Percentiles rank a stretch among this genome's conserved stretches.
These are phyloP conservation scores for Nakazawaea holstii DNA, from an alignment of 805 yeast genomes.

Conservation along the genomic window DNA sequence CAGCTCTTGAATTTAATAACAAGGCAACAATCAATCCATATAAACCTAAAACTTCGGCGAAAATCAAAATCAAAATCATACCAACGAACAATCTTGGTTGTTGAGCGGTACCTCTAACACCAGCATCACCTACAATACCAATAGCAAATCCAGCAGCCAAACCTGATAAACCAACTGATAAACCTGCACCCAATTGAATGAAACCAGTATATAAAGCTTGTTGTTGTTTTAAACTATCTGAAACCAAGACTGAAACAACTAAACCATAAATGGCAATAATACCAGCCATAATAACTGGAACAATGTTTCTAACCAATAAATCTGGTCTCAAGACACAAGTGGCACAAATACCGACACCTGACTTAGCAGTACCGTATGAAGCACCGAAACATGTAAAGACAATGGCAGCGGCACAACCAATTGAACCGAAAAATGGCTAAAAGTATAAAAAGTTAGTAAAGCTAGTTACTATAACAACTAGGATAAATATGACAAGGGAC, in stretches of 20 bases:
- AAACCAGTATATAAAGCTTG: conserved; percentile 96
- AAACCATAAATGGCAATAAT: conserved; percentile 97
- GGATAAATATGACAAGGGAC: conserved; percentile 13
- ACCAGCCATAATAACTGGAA: conserved; percentile 99
- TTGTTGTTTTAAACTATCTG: conserved; percentile 81
- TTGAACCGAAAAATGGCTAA: conserved; percentile 96
- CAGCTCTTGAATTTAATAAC: conserved; percentile 95
- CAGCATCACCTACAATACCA: conserved; percentile 99
- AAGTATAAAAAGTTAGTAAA: not conserved
- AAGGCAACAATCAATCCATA: conserved; percentile 98
- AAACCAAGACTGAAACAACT: conserved; percentile 91
- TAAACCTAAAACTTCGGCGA: conserved; percentile 97
- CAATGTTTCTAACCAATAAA: conserved; percentile 84
- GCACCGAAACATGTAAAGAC: conserved; percentile 99
- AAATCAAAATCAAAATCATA: conserved; percentile 96
- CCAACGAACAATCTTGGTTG: conserved; percentile 98
- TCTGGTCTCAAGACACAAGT: conserved; percentile 98
- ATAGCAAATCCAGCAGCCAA: conserved; percentile 98
- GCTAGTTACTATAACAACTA: not conserved
- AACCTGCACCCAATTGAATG: conserved; percentile 97
- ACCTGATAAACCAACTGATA: conserved; percentile 95
- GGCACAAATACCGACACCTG: conserved; percentile 99
- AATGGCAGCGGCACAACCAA: conserved; percentile 99
- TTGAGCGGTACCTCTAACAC: conserved; percentile 97
- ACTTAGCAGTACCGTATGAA: conserved; percentile 97